These are phyloP conservation scores for Spatholobus suberectus DNA, from an alignment of 306 rosid genomes.

Conservation along the genomic window DNA sequence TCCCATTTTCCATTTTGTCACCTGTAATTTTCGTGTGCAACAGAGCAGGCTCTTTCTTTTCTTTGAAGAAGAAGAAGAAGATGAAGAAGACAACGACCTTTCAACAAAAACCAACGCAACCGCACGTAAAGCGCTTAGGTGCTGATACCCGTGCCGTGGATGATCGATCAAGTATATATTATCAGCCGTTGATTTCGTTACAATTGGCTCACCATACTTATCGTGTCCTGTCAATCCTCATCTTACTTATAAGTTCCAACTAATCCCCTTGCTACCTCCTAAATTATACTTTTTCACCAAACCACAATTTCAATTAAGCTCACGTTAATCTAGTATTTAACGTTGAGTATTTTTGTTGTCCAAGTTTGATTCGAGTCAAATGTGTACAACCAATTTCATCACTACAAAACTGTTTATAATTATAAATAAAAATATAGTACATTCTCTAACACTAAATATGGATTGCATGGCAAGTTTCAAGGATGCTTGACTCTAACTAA, in stretches of 20 bases:
- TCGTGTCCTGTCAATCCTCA: neutral
- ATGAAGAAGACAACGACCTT: conserved; percentile 1
- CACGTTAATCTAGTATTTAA: neutral
- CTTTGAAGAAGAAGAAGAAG: neutral
- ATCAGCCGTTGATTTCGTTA: neutral
- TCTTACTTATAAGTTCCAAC: neutral
- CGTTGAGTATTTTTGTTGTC: neutral
- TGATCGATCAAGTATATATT: neutral
- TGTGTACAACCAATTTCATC: conserved; percentile 24
- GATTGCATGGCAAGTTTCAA: conserved; percentile 34
- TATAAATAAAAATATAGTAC: neutral
- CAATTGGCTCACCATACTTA: neutral
- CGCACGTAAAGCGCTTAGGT: conserved; percentile 35
- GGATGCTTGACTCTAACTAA: conserved; percentile 29
- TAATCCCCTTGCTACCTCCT: neutral
- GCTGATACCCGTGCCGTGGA: neutral
- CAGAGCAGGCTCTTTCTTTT: neutral
- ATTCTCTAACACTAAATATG: neutral
- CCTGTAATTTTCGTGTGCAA: neutral
- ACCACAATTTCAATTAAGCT: neutral
- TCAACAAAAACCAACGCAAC: conserved; percentile 23
- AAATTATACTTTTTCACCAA: neutral
- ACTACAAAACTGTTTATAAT: neutral
- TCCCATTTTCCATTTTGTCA: neutral
- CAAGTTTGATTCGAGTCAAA: conserved; percentile 16